Evolutionary conservation across 768 basidiomycete species (phyloP).

Genomic region (Russula foetens): DNA sequence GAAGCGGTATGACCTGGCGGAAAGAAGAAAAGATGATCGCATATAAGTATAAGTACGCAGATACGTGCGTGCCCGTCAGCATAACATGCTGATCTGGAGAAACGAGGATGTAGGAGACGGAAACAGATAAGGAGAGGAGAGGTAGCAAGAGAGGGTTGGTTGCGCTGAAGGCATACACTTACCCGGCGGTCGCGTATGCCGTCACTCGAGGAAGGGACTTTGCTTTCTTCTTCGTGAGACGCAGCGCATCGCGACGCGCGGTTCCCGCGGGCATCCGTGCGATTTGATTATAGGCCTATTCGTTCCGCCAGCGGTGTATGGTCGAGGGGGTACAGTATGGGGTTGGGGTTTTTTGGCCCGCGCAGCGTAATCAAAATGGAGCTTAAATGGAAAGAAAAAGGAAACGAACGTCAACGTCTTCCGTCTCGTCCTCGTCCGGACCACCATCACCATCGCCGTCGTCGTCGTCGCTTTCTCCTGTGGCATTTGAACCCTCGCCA

Average conservation of each 20-base stretch:
- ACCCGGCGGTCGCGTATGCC: slow-evolving; percentile 92
- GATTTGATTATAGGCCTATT: slow-evolving; percentile 87
- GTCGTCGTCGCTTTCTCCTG: slow-evolving; percentile 32
- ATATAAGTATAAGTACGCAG: neutral
- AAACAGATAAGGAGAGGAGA: neutral
- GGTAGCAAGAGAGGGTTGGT: no score
- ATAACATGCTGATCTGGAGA: neutral
- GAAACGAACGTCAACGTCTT: slow-evolving; percentile 49
- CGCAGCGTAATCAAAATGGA: neutral
- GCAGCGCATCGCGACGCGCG: slow-evolving; percentile 83
- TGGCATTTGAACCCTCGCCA: slow-evolving; percentile 26
- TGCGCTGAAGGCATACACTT: slow-evolving; percentile 23
- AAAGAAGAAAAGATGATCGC: no score
- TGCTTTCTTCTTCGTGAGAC: slow-evolving; percentile 89
- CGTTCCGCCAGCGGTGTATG: neutral
- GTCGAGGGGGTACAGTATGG: no score
- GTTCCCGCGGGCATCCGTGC: slow-evolving; percentile 92
- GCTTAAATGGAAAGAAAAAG: neutral
- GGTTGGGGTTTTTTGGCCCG: neutral
- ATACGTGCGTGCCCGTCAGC: neutral
- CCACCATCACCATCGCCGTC: slow-evolving; percentile 57
- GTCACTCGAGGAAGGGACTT: slow-evolving; percentile 90
- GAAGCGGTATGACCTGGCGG: slow-evolving; percentile 75
- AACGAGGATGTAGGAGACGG: neutral
- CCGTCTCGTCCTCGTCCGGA: slow-evolving; percentile 57